phyloP scores from a whole-genome alignment of 2,329 filamentous ascomycete species.

The Chalaropsis thielavioides region DNA sequence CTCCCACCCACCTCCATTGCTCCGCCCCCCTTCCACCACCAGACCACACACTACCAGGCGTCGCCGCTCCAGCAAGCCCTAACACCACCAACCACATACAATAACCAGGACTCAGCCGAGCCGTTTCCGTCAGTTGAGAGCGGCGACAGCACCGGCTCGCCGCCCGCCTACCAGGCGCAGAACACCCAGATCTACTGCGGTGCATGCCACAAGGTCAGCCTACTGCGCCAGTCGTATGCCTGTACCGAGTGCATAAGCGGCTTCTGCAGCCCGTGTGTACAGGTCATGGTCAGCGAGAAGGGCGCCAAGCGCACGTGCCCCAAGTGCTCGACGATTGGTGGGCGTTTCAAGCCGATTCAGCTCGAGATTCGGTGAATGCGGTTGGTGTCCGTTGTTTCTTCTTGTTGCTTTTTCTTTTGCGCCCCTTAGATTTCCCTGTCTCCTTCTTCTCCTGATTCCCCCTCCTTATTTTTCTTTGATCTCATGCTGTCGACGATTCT shows the following conservation, averaged over 20 bases:
- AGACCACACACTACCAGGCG: conserved; percentile 53
- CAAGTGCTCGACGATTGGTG: conserved; percentile 62
- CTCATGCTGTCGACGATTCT: conserved; percentile 15
- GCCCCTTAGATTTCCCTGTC: conserved; percentile 13
- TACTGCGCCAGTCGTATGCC: conserved; percentile 72
- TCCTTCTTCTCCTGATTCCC: conserved; percentile 14
- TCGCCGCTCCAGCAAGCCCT: conserved; percentile 83
- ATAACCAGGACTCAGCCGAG: conserved; percentile 50
- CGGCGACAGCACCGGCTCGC: conserved; percentile 56
- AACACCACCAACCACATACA: conserved; percentile 58
- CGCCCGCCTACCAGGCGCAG: conserved; percentile 57
- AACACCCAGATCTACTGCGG: conserved; percentile 85
- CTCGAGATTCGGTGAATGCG: conserved; percentile 55
- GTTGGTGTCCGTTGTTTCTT: neutral
- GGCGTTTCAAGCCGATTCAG: conserved; percentile 72
- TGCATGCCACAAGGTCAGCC: conserved; percentile 63
- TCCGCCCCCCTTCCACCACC: conserved; percentile 45
- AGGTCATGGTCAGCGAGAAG: conserved; percentile 62
- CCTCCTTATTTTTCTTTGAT: conserved; percentile 6
- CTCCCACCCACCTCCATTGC: conserved; percentile 41
- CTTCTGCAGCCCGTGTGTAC: conserved; percentile 76
- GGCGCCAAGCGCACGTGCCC: conserved; percentile 64
- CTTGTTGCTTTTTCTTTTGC: conserved; percentile 18
- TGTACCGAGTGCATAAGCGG: conserved; percentile 96
- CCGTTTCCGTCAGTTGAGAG: conserved; percentile 85